Conservation (phyloP, 768 basidiomycete genomes). For the Pulveroboletus sp. region DNA sequence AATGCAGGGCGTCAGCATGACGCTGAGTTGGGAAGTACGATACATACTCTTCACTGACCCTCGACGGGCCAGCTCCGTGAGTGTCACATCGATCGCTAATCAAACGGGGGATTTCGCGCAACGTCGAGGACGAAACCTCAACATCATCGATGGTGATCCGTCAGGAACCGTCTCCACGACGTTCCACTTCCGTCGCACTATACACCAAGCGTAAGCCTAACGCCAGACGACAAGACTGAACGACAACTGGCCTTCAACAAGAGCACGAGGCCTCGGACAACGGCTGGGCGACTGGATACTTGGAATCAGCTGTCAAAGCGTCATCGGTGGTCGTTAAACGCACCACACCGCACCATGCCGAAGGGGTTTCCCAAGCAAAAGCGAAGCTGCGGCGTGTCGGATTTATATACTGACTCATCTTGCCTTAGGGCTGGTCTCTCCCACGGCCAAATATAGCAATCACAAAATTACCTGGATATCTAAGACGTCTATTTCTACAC, state of each 20-base stretch:
- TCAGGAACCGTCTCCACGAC: constrained; percentile 9
- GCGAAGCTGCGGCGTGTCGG: neutral
- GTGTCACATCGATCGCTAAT: constrained; percentile 18
- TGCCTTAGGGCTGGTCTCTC: constrained; percentile 30
- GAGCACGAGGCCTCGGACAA: constrained; percentile 14
- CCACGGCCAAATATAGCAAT: constrained; percentile 16
- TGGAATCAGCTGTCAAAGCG: constrained; percentile 1
- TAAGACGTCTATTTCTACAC: neutral
- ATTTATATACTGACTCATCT: constrained; percentile 11
- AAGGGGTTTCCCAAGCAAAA: constrained; percentile 31
- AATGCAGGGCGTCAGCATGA: neutral
- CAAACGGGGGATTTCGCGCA: constrained; percentile 4
- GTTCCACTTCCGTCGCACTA: constrained; percentile 16
- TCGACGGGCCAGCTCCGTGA: constrained; percentile 15
- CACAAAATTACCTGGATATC: constrained; percentile 2
- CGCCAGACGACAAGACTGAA: neutral
- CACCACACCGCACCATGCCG: constrained; percentile 20
- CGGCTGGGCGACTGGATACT: constrained; percentile 11
- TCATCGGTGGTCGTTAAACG: neutral
- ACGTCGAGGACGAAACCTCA: neutral
- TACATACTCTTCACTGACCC: constrained; percentile 22
- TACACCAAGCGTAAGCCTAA: neutral
- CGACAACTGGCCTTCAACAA: constrained; percentile 1
- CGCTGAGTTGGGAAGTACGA: fast-evolving
- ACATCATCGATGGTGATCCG: constrained; percentile 10